Evolutionary conservation across 2,329 filamentous ascomycete genomes (phyloP), one percentile per base, ranked within the genome.

Genomic region (Aspergillus novofumigatus): DNA sequence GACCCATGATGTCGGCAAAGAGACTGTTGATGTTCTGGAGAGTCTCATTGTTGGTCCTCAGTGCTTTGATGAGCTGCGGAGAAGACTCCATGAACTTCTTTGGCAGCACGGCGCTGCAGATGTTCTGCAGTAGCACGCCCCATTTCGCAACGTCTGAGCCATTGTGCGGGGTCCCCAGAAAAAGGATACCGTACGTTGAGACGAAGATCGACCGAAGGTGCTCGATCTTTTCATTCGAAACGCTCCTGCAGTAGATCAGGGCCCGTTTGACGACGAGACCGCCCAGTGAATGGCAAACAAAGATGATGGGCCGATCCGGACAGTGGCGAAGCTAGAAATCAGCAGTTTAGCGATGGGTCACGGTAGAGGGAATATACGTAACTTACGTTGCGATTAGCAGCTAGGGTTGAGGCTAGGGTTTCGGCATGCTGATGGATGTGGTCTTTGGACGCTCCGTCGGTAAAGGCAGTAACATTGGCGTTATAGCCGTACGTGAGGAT

Each of bases 401-500:
- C 83, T 17, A 91, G 76, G 49, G 79, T 83, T 4, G 81, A 81
- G 6, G 89, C 80, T 32, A 91, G 77, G 10, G 83, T 88, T 73
- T 90, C 86, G 0, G 88, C 87, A 72, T 91, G 88, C 66, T 89
- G 83, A 59, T 86, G 83, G 64, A 91, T 84, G 64, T 86, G 86
- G 62, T 88, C 83, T 65, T 84, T 87, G 2, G 84, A 82, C 20
- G 78, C 82, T 54, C 81, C 80, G 62, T 78, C 75, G 2, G 73
- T 77, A 60, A 82, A 82, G 0, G 79, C 71, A 41, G 75, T 72
- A 1, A 83, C 79, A 57, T 89, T 86, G 25, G 88, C 87, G 69
- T 91, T 89, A 69, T 91, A 91, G 25, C 88, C 88, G 67, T 90
- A 91, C 0, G 87, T 86, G 54, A 91, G 73, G 21, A 91, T 77